phyloP scores from a whole-genome alignment of 257 asterid genomes.

The Salvia miltiorrhiza region DNA sequence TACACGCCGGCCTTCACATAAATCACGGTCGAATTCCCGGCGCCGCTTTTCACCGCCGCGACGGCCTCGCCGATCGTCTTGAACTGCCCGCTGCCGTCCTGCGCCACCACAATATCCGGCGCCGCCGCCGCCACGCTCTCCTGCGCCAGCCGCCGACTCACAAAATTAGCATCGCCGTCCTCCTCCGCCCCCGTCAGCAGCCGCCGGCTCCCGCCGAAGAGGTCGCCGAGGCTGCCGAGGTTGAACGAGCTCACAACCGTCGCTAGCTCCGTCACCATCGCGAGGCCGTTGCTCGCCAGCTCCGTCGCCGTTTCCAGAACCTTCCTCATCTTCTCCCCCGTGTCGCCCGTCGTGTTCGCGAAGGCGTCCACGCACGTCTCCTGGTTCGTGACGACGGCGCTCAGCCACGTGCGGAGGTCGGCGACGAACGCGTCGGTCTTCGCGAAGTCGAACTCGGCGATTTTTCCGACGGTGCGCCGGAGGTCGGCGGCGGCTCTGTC shows the following conservation, averaged over 20 bases:
- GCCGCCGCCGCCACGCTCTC: background rate
- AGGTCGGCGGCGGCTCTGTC: conserved; percentile 46
- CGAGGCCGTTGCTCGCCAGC: conserved; percentile 43
- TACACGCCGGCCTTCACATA: conserved; percentile 53
- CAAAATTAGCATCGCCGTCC: background rate
- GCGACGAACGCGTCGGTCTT: conserved; percentile 26
- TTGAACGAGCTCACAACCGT: conserved; percentile 18
- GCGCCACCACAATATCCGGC: conserved; percentile 53
- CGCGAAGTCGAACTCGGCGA: conserved; percentile 25
- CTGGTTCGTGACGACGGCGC: conserved; percentile 54
- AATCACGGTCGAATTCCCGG: conserved; percentile 23
- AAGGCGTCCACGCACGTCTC: conserved; percentile 74
- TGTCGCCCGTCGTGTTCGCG: conserved; percentile 46
- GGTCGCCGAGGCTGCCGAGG: background rate
- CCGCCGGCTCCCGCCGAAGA: conserved; percentile 16
- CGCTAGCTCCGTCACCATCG: conserved; percentile 38
- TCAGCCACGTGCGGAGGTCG: conserved; percentile 60
- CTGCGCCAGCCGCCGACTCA: conserved; percentile 13
- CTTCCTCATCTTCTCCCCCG: conserved; percentile 46
- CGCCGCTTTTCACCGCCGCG: conserved; percentile 19
- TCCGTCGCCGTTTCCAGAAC: conserved; percentile 30
- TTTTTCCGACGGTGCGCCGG: conserved; percentile 30
- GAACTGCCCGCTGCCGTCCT: conserved; percentile 56
- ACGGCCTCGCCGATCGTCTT: conserved; percentile 49
- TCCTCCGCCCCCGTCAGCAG: background rate